Evolutionary conservation across 768 basidiomycete species (phyloP).

Genomic region (Pluteus cervinus): DNA sequence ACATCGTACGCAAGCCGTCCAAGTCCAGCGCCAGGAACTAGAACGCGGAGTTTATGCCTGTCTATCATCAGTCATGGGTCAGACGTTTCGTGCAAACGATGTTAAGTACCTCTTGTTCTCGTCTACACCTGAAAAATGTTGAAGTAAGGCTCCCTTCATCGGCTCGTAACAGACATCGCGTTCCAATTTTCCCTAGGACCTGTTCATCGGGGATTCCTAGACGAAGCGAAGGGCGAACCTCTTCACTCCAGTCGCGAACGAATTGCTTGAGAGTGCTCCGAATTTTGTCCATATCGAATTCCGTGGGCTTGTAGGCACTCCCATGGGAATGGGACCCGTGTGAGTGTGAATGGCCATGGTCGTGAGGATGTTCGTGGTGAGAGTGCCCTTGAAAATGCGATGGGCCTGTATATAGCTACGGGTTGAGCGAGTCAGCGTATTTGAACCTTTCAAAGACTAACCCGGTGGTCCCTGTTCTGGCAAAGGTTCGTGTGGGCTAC

Average conservation of each 20-base stretch:
- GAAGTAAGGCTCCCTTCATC: constrained; percentile 67
- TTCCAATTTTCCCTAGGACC: constrained; percentile 61
- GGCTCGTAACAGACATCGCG: constrained; percentile 78
- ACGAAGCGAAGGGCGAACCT: constrained; percentile 36
- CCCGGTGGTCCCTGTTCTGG: not conserved
- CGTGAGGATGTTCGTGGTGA: constrained; percentile 25
- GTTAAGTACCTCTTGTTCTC: constrained; percentile 43
- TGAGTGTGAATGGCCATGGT: constrained; percentile 23
- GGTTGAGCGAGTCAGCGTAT: constrained; percentile 2
- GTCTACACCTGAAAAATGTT: constrained; percentile 55
- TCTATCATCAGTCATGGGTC: constrained; percentile 10
- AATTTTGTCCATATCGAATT: constrained; percentile 85
- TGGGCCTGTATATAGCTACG: constrained; percentile 10
- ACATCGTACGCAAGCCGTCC: constrained; percentile 87
- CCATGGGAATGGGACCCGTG: constrained; percentile 14
- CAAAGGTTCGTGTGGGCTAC: constrained; percentile 9
- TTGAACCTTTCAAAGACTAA: not conserved
- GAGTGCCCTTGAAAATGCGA: constrained; percentile 16
- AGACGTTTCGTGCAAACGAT: constrained; percentile 2
- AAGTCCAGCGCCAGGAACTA: constrained; percentile 88
- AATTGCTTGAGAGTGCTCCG: constrained; percentile 90
- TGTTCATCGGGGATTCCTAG: not conserved
- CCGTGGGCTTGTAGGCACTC: constrained; percentile 45
- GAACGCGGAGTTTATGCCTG: constrained; percentile 58
- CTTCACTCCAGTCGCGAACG: constrained; percentile 88